phyloP scores from a whole-genome alignment of 2,329 filamentous ascomycete species.

The Clonostachys byssicola region DNA sequence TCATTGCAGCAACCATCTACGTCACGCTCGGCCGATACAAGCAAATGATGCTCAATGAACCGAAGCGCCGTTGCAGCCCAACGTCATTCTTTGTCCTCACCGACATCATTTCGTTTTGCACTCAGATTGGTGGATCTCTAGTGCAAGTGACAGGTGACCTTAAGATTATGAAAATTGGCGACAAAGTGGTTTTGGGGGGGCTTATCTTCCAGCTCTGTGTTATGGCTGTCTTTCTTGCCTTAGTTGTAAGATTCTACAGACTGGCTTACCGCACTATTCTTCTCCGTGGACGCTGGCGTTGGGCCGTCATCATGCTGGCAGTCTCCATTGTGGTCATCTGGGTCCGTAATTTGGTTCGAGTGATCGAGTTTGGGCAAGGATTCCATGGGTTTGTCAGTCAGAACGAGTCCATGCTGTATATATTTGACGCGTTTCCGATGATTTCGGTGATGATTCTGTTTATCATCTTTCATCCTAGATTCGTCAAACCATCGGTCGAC shows the following conservation, averaged over 20 bases:
- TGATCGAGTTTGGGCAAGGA: neutral
- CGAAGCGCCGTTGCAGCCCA: neutral
- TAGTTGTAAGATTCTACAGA: neutral
- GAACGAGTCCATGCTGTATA: neutral
- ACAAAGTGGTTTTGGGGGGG: neutral
- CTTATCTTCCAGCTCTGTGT: neutral
- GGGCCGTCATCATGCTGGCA: neutral
- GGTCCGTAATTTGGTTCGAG: neutral
- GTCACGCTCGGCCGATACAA: conserved; percentile 41
- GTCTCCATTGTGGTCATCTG: neutral
- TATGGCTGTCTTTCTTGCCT: neutral
- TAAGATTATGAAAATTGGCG: neutral
- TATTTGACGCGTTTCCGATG: neutral
- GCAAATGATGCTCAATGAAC: neutral
- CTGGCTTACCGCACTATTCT: neutral
- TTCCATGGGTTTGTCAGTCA: neutral
- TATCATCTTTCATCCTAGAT: neutral
- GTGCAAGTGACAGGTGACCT: neutral
- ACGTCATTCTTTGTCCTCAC: neutral
- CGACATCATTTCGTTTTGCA: neutral
- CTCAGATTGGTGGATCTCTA: neutral
- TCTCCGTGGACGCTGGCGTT: neutral
- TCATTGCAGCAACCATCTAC: conserved; percentile 60
- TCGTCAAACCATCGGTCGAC: no score
- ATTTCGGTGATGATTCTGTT: neutral